Base-by-base conservation (phyloP, 108 stramenopile genomes). In the Craspedostauros australis region DNA sequence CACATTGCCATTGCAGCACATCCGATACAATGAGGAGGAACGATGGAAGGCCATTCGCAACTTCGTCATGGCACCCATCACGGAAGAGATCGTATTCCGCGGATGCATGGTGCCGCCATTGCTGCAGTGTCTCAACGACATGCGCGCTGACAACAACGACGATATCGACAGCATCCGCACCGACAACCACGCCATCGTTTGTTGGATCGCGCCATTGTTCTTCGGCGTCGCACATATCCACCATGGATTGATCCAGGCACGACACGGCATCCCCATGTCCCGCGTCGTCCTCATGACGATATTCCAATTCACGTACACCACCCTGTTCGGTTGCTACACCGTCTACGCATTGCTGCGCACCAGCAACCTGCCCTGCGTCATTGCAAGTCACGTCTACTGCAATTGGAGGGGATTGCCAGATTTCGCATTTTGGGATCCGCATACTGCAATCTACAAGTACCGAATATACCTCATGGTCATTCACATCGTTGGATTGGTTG, bases 171-270 rank as follows among this genome's bases (percentile, higher is more conserved):
- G 4, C 47, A 52, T 51, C 47, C 2, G 16, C 12, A 5, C 51
- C 36, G 52, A 46, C 55, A 58, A 12, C 46, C 56, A 29, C 33
- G 55, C 22, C 15, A 25, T 8, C 16, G 60, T 59, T 20, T 6
- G 54, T 1, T 66, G 69, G 57, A 64, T 80, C 5, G 76, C 80
- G 19, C 91, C 91, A 30, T 44, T 86, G 21, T 92, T 87, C 53
- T 92, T 92, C 64, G 91, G 91, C 7, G 39, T 76, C 6, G 91
- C 91, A 1, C 91, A 92, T 66, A 29, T 80, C 5, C 91, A 92
- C 44, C 91, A 88, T 61, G 78, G 79, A 19, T 28, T 64, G 8
- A 39, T 46, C 22, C 57, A 57, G 30, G 56, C 54, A 15, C 50
- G 47, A 19, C 23, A 66, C 23, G 68, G 68, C 19, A 59, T 67